These are phyloP conservation scores for Bipolaris bicolor DNA, from an alignment of 2,329 filamentous ascomycete genomes.

Conservation along the genomic window DNA sequence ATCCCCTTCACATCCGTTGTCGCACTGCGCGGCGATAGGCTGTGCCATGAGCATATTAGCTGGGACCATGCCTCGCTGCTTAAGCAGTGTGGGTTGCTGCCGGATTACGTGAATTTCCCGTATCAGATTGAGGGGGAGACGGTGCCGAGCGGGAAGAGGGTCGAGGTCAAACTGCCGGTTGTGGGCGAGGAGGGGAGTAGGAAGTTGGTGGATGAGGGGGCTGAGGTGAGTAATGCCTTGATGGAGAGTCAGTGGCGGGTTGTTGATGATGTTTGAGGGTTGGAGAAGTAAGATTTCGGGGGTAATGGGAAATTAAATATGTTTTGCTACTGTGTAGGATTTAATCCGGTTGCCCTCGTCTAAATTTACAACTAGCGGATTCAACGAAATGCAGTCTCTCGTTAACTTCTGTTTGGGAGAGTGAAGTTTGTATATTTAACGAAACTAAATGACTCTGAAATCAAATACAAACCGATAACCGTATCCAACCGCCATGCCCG, in stretches of 20 bases:
- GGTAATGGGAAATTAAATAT: too few species aligned
- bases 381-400: too few species aligned
- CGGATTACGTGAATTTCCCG: slow-evolving; percentile 69
- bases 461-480: too few species aligned
- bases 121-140: slow-evolving; percentile 36
- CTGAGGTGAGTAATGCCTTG: slow-evolving; percentile 63
- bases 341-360: too few species aligned
- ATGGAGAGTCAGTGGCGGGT: slow-evolving; percentile 47
- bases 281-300: neutral
- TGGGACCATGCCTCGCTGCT: slow-evolving; percentile 73
- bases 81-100: slow-evolving; percentile 66
- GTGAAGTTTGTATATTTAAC: too few species aligned
- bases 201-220: slow-evolving; percentile 60
- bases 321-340: too few species aligned
- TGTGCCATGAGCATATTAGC: slow-evolving; percentile 73
- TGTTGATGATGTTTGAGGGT: slow-evolving; percentile 29
- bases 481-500: too few species aligned
- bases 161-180: slow-evolving; percentile 67
- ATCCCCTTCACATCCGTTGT: slow-evolving; percentile 70
- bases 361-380: too few species aligned
- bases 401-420: too few species aligned
- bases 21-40: slow-evolving; percentile 69
- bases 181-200: slow-evolving; percentile 61
- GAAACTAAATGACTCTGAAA: too few species aligned
- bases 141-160: slow-evolving; percentile 50